Evolutionary conservation across 805 yeast species (phyloP), one percentile per base, ranked within the genome.

Genomic region (Candida schatavii): DNA sequence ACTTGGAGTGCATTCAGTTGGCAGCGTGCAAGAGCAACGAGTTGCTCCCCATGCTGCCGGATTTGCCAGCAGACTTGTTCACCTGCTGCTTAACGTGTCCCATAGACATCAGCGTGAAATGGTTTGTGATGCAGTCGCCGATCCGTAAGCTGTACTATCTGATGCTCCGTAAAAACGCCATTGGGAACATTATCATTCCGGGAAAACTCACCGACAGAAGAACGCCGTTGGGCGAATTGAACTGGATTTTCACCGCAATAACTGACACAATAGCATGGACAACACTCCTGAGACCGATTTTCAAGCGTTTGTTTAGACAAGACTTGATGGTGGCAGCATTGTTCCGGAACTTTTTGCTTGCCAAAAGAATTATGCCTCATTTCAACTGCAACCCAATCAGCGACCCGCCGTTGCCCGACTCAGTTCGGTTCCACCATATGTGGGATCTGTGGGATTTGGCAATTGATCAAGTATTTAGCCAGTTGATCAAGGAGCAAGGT

Each of bases 401-500:
- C 14, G 95, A 88, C 48, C 99, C 99, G 1, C 88, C 86, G 7
- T 67, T 93, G 29, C 98, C 99, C 0, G 93, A 88, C 41, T 69
- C 80, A 11, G 78, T 83, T 4, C 80, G 86, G 36, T 77, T 78
- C 46, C 97, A 93, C 57, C 81, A 95, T 4, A 83, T 93, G 87
- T 93, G 99, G 99, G 93, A 88, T 45, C 83, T 97, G 0, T 93
- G 99, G 98, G 98, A 93, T 57, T 70, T 93, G 47, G 97, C 99
- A 0, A 83, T 93, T 31, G 98, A 93, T 59, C 97, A 93, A 57
- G 95, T 95, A 3, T 68, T 93, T 35, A 79, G 87, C 2, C 89
- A 85, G 53, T 62, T 85, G 32, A 72, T 85, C 40, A 76, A 75
- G 39, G 65, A 61, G 43, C 53, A 61, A 19, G 62, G 64, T 4